A percentile compares a stretch with the other conserved stretches of the same genome.
Conservation (phyloP, 257 asterid genomes). For the Lithospermum erythrorhizon region DNA sequence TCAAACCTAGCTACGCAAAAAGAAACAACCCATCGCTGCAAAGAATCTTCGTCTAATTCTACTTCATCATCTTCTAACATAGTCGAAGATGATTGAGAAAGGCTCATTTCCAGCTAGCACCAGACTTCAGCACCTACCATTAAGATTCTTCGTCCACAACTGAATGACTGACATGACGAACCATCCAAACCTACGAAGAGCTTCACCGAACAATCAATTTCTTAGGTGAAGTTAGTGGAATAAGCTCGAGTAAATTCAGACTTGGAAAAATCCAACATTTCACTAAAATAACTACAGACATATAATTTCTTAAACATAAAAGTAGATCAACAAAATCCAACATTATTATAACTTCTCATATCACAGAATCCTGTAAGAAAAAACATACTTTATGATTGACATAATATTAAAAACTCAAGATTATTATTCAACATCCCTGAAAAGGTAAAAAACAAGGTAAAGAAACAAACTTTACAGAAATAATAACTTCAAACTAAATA, state of each 20-base stretch:
- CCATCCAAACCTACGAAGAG: constrained; percentile 4
- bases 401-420: neutral
- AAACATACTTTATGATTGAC: neutral
- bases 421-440: constrained; percentile 1
- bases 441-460: constrained; percentile 5
- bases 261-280: neutral
- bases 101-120: constrained; percentile 59
- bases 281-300: no score
- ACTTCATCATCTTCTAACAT: constrained; percentile 56
- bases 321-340: no score
- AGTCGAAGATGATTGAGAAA: constrained; percentile 75
- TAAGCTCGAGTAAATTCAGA: neutral
- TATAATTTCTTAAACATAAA: no score
- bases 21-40: constrained; percentile 78
- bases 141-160: constrained; percentile 23
- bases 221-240: neutral
- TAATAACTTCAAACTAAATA: no score
- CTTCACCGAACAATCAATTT: neutral
- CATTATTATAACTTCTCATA: no score
- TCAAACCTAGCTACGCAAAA: constrained; percentile 90
- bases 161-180: no score
- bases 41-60: constrained; percentile 56
- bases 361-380: no score
- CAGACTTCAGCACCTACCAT: constrained; percentile 23
- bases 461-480: constrained; percentile 1